Evolutionary conservation across 345 rosid species (phyloP).

Genomic region (Carallia brachiata): DNA sequence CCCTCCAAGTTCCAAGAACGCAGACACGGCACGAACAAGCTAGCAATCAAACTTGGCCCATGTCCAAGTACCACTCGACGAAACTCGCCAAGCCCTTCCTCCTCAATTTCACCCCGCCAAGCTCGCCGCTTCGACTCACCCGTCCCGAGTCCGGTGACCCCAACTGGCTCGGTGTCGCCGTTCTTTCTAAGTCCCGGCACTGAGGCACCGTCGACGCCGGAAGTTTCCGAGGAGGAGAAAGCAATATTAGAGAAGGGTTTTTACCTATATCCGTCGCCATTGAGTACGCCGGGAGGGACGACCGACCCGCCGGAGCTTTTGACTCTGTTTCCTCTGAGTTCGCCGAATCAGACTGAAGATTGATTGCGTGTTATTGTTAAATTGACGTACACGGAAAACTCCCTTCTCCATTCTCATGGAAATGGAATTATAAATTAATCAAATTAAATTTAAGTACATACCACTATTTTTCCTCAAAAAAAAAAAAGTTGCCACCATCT

Average conservation of each 20-base stretch:
- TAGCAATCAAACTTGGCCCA: constrained; percentile 42
- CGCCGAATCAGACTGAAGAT: constrained; percentile 8
- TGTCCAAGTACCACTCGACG: too few species aligned
- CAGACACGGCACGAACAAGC: constrained; percentile 37
- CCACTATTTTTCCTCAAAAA: too few species aligned
- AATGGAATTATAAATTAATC: too few species aligned
- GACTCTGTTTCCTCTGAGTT: constrained; percentile 24
- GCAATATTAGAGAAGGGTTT: constrained; percentile 25
- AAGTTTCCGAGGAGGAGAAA: constrained; percentile 34
- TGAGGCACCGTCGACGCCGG: constrained; percentile 36
- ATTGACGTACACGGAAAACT: too few species aligned
- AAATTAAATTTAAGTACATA: too few species aligned
- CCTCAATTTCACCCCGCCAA: constrained; percentile 3
- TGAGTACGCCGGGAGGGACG: constrained; percentile 24
- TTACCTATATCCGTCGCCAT: constrained; percentile 24
- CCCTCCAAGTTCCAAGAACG: constrained; percentile 56
- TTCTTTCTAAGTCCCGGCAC: constrained; percentile 32
- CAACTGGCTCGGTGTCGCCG: constrained; percentile 26
- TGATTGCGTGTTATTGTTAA: too few species aligned
- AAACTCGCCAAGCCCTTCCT: constrained; percentile 12
- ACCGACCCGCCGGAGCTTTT: constrained; percentile 22
- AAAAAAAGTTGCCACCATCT: too few species aligned
- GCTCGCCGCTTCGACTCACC: constrained; percentile 19
- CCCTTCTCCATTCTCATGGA: too few species aligned
- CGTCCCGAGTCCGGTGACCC: constrained; percentile 42